Percentiles rank a stretch among this genome's conserved stretches.
Conservation (phyloP, 257 asterid genomes). For the Nicotiana benthamiana region DNA sequence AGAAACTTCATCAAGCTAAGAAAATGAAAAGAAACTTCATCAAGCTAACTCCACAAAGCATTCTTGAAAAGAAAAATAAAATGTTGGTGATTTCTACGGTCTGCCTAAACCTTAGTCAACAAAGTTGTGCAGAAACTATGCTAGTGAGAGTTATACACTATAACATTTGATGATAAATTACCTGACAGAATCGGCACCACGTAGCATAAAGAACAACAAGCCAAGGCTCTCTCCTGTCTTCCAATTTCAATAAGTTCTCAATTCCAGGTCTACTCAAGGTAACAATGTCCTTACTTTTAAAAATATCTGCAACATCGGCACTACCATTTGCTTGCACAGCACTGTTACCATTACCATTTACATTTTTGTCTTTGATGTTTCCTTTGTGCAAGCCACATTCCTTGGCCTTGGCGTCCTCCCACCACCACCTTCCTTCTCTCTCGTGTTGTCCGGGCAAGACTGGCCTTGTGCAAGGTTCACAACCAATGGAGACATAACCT, state of each 20-base stretch:
- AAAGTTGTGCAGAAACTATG: neutral
- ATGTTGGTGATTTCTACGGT: neutral
- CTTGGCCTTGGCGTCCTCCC: constrained; percentile 93
- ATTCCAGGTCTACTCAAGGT: constrained; percentile 61
- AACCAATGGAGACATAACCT: constrained; percentile 74
- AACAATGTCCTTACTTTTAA: constrained; percentile 30
- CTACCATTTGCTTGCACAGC: constrained; percentile 31
- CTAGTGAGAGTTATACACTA: neutral
- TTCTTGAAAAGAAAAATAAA: neutral
- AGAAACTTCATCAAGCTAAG: neutral
- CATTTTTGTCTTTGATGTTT: constrained; percentile 50
- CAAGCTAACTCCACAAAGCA: neutral
- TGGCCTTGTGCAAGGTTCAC: constrained; percentile 84
- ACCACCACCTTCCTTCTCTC: constrained; percentile 97
- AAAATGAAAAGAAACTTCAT: neutral
- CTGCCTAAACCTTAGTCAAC: neutral
- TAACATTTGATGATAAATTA: neutral
- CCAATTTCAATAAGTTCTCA: constrained; percentile 60
- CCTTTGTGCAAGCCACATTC: constrained; percentile 92
- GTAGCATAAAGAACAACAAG: constrained; percentile 75
- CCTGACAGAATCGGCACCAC: constrained; percentile 81
- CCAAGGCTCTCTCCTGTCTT: constrained; percentile 64
- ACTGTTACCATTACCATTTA: constrained; percentile 13
- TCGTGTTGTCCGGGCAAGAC: constrained; percentile 90
- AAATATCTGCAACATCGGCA: constrained; percentile 37